These are phyloP conservation scores for Rosa chinensis DNA, from an alignment of 306 rosid genomes.

Conservation along the genomic window DNA sequence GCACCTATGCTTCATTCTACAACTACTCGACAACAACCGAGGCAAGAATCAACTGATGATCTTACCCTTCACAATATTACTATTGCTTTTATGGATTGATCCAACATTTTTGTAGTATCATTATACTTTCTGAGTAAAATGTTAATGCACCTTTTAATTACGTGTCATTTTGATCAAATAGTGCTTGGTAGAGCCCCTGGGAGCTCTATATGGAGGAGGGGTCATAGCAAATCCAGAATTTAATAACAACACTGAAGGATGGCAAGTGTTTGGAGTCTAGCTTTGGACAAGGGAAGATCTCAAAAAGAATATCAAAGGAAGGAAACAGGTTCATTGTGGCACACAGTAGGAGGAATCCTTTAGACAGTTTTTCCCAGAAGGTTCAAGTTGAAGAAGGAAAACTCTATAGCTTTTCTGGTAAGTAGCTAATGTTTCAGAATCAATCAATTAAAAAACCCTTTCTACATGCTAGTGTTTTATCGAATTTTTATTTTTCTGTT, in stretches of 20 bases:
- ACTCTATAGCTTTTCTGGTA: slow-evolving; percentile 60
- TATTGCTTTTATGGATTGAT: not conserved
- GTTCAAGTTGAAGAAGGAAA: slow-evolving; percentile 53
- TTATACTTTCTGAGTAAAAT: not conserved
- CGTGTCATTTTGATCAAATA: slow-evolving; percentile 32
- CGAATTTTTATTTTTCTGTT: not conserved
- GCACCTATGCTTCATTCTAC: slow-evolving; percentile 44
- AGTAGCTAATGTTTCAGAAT: slow-evolving; percentile 2
- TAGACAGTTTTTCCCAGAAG: slow-evolving; percentile 55
- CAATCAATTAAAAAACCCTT: not conserved
- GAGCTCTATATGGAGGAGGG: slow-evolving; percentile 70
- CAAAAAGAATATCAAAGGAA: slow-evolving; percentile 43
- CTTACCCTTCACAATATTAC: not conserved
- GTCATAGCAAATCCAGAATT: slow-evolving; percentile 70
- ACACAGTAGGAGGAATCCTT: slow-evolving; percentile 36
- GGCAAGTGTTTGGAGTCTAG: slow-evolving; percentile 34
- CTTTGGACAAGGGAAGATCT: slow-evolving; percentile 48
- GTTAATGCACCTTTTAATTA: not conserved
- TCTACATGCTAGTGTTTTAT: not conserved
- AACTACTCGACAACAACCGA: slow-evolving; percentile 58
- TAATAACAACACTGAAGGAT: slow-evolving; percentile 49
- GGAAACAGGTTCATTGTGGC: slow-evolving; percentile 65
- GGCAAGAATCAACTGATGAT: slow-evolving; percentile 40
- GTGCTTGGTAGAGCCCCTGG: slow-evolving; percentile 58
- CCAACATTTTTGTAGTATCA: not conserved